Conservation (phyloP, 208 protist species). For the Acanthamoeba lenticulata region DNA sequence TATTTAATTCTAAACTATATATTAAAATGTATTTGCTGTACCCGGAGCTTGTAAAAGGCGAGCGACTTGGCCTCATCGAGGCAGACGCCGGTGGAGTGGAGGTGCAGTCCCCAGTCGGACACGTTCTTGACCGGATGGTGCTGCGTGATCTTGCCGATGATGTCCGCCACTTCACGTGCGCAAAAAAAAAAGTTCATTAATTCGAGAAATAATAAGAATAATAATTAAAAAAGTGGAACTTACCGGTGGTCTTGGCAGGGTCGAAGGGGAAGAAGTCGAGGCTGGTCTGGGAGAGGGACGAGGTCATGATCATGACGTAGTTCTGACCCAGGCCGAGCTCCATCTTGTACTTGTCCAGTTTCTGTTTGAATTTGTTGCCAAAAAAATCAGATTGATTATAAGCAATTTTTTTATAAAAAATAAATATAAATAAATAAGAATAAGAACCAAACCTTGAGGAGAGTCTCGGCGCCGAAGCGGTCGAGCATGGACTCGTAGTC, state of each 20-base stretch:
- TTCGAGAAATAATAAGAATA: not conserved
- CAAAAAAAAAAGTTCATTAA: not conserved
- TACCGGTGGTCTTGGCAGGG: slow-evolving; percentile 24
- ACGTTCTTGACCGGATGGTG: slow-evolving; percentile 33
- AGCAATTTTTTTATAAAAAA: too few relatives aligned
- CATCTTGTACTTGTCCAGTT: slow-evolving; percentile 37
- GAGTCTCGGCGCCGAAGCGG: slow-evolving; percentile 44
- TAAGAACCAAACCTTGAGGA: slow-evolving; percentile 56
- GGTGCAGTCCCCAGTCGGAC: slow-evolving; percentile 18
- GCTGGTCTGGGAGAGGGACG: not conserved
- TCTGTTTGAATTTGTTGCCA: too few relatives aligned
- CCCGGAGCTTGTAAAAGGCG: slow-evolving; percentile 15
- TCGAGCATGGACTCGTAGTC: slow-evolving; percentile 65
- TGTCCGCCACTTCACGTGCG: not conserved
- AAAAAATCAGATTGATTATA: too few relatives aligned
- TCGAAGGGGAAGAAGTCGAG: slow-evolving; percentile 41
- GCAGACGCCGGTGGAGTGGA: slow-evolving; percentile 9
- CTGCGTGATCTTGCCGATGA: slow-evolving; percentile 22
- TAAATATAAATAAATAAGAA: too few relatives aligned
- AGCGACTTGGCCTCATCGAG: slow-evolving; percentile 48
- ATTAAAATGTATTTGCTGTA: too few relatives aligned
- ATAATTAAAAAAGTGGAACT: not conserved
- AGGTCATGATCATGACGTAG: slow-evolving; percentile 47
- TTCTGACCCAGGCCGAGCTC: slow-evolving; percentile 38
- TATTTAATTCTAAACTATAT: too few relatives aligned